Evolutionary conservation across 2,329 filamentous ascomycete genomes (phyloP).

Genomic region (Penicillium sp.): DNA sequence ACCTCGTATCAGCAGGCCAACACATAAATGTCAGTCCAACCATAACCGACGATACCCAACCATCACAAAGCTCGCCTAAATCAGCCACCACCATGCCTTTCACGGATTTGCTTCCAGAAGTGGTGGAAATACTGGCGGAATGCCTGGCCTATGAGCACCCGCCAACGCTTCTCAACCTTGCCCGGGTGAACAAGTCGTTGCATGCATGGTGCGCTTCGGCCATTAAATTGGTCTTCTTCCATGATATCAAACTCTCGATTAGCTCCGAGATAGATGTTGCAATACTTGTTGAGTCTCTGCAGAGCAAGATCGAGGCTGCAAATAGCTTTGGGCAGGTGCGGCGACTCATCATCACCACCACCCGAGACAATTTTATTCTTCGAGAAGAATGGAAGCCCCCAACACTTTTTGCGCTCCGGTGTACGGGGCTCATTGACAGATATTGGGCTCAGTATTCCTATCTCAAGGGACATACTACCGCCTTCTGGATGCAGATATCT

Average conservation of each 20-base stretch:
- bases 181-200: not conserved
- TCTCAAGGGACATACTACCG: not conserved
- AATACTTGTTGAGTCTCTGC: not conserved
- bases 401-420: not conserved
- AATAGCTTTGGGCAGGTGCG: not conserved
- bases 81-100: not conserved
- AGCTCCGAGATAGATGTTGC: not conserved
- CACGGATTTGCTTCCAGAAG: not conserved
- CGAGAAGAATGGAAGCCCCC: not conserved
- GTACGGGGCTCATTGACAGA: not conserved
- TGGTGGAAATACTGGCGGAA: not conserved
- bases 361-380: not conserved
- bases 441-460: not conserved
- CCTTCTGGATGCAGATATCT: not conserved
- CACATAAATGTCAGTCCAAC: not conserved
- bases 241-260: conserved; percentile 1
- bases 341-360: not conserved
- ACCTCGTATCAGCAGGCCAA: not conserved
- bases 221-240: conserved; percentile 2
- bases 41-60: not conserved
- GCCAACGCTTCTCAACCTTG: not conserved
- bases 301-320: not conserved
- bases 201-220: not conserved
- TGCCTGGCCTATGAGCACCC: not conserved
- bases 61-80: not conserved